These are phyloP conservation scores for Nyctanthes arbortristis DNA, from an alignment of 257 asterid genomes.

Conservation along the genomic window DNA sequence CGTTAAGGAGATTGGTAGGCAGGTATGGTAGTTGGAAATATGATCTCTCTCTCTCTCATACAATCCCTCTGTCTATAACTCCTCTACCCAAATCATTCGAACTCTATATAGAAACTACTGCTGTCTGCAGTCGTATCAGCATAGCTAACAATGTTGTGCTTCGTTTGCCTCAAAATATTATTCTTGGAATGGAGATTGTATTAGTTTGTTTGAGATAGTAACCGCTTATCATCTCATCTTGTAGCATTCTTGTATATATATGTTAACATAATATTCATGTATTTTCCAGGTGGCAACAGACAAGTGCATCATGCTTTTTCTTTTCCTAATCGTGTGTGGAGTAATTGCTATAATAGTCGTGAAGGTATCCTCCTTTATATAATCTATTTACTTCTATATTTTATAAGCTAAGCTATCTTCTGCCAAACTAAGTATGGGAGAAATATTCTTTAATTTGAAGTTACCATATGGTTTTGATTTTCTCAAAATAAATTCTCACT, in stretches of 20 bases:
- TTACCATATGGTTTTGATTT: no score
- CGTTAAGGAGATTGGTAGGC: constrained; percentile 98
- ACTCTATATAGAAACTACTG: neutral
- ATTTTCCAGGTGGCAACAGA: constrained; percentile 90
- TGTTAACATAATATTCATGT: constrained; percentile 12
- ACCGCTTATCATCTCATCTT: constrained; percentile 2
- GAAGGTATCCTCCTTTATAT: constrained; percentile 52
- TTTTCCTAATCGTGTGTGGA: constrained; percentile 82
- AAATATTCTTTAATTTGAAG: no score
- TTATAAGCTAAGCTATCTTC: no score
- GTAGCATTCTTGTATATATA: constrained; percentile 11
- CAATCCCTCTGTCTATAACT: neutral
- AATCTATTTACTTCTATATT: neutral
- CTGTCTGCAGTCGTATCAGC: constrained; percentile 3
- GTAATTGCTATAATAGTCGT: constrained; percentile 84
- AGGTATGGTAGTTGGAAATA: constrained; percentile 46
- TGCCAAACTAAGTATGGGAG: no score
- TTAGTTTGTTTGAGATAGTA: neutral
- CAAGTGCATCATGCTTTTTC: constrained; percentile 92
- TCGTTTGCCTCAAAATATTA: constrained; percentile 8
- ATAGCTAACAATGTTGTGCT: constrained; percentile 7
- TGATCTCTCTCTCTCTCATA: constrained; percentile 3
- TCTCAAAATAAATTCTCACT: no score
- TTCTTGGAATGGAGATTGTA: neutral
- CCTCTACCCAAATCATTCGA: neutral